Conservation (phyloP, 495 filamentous ascomycete genomes). For the Cercophora newfieldiana region DNA sequence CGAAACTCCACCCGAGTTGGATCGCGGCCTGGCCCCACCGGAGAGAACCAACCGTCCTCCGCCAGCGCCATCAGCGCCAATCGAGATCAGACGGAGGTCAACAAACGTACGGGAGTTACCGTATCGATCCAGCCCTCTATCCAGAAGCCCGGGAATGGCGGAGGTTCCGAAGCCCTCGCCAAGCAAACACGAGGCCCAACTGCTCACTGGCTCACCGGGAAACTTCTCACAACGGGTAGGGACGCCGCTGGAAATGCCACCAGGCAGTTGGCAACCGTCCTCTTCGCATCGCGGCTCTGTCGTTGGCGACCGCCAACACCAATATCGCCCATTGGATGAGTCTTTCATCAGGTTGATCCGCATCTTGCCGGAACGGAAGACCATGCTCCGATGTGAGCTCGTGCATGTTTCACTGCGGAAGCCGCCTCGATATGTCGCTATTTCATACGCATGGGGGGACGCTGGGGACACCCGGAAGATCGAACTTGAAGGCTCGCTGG, state of each 20-base stretch:
- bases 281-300: not conserved
- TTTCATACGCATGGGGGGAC: slow-evolving; percentile 8
- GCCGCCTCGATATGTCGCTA: not conserved
- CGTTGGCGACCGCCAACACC: not conserved
- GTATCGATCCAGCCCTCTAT: not conserved
- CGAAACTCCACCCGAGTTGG: not conserved
- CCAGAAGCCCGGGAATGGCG: not conserved
- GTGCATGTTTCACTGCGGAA: not conserved
- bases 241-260: not conserved
- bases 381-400: slow-evolving; percentile 1
- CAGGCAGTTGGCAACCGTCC: not conserved
- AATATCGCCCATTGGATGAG: not conserved
- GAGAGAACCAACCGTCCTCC: not conserved
- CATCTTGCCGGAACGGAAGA: not conserved
- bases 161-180: not conserved
- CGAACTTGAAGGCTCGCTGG: not conserved
- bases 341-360: not conserved
- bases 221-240: not conserved
- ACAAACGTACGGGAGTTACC: not conserved
- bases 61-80: not conserved
- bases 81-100: not conserved
- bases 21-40: not conserved
- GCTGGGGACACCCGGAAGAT: not conserved
- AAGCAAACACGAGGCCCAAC: not conserved
- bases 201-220: not conserved